Percentiles rank a stretch among this genome's conserved stretches.
Evolutionary conservation across 2,329 filamentous ascomycete species (phyloP).

Genomic region (Calonectria crousiana): DNA sequence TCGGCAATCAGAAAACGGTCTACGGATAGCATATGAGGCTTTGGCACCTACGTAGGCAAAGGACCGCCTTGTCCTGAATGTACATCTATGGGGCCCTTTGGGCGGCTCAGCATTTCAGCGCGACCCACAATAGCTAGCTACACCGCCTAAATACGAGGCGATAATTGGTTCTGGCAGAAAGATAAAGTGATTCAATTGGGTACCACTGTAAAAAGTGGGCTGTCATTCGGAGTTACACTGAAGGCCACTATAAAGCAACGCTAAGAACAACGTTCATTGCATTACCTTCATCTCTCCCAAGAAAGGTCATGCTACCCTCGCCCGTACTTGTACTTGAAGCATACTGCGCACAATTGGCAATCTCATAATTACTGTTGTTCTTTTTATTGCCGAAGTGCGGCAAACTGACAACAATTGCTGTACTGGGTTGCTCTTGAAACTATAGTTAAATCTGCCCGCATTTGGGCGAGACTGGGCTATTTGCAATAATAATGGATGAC

Average conservation of each 20-base stretch:
- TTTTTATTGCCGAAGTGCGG: not conserved
- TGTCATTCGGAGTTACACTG: not conserved
- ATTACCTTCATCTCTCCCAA: not conserved
- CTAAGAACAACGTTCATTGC: not conserved
- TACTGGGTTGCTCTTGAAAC: not conserved
- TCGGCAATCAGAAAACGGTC: not conserved
- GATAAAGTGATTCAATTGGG: not conserved
- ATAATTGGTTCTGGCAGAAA: not conserved
- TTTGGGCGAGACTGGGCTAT: slow-evolving; percentile 6
- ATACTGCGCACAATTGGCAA: not conserved
- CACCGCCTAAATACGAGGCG: not conserved
- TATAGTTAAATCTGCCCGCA: not conserved
- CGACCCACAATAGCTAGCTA: not conserved
- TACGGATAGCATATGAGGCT: not conserved
- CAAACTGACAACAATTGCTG: not conserved
- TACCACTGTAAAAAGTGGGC: not conserved
- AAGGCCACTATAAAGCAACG: not conserved
- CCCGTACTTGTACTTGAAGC: not conserved
- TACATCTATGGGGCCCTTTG: not conserved
- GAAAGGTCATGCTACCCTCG: not conserved
- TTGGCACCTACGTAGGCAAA: not conserved
- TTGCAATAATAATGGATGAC: slow-evolving; percentile 35
- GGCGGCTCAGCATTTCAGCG: not conserved
- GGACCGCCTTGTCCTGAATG: not conserved
- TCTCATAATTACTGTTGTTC: not conserved